Conservation (phyloP, 768 basidiomycete genomes). For the Termitomyces sp. region DNA sequence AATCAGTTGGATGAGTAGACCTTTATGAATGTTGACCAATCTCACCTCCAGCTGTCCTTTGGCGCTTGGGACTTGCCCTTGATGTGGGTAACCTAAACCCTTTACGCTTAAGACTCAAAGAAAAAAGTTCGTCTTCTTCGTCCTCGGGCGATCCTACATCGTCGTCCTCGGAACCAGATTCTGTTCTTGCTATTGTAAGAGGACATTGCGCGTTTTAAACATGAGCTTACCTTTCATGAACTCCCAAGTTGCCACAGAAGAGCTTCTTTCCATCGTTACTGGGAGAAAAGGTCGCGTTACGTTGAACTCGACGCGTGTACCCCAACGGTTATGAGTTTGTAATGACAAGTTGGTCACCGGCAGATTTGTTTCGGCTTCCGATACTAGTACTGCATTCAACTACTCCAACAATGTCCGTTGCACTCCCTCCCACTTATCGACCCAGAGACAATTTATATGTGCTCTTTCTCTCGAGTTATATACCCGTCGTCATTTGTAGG, state of each 20-base stretch:
- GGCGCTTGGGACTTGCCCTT: constrained; percentile 10
- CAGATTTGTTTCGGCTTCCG: neutral
- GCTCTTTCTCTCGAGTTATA: constrained; percentile 15
- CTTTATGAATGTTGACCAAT: neutral
- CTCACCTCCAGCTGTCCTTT: neutral
- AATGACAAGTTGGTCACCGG: neutral
- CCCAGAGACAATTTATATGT: constrained; percentile 14
- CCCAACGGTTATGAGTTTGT: neutral
- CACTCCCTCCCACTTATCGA: constrained; percentile 10
- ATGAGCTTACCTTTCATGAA: constrained; percentile 2
- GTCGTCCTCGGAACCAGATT: constrained; percentile 10
- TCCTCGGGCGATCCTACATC: constrained; percentile 8
- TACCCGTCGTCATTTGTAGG: constrained; percentile 15
- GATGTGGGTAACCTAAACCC: neutral
- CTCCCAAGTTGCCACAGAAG: constrained; percentile 7
- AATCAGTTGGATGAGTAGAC: neutral
- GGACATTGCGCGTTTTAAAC: neutral
- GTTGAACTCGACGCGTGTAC: constrained; percentile 1
- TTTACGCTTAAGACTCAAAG: constrained; percentile 10
- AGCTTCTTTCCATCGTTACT: constrained; percentile 1
- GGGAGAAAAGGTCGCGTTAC: neutral
- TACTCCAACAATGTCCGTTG: constrained; percentile 4
- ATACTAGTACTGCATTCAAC: neutral
- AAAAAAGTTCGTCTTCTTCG: constrained; percentile 1
- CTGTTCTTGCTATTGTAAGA: constrained; percentile 1